Percentiles rank a stretch among this genome's conserved stretches.
phyloP scores from a whole-genome alignment of 805 yeast genomes.

The Lipomyces sp. region DNA sequence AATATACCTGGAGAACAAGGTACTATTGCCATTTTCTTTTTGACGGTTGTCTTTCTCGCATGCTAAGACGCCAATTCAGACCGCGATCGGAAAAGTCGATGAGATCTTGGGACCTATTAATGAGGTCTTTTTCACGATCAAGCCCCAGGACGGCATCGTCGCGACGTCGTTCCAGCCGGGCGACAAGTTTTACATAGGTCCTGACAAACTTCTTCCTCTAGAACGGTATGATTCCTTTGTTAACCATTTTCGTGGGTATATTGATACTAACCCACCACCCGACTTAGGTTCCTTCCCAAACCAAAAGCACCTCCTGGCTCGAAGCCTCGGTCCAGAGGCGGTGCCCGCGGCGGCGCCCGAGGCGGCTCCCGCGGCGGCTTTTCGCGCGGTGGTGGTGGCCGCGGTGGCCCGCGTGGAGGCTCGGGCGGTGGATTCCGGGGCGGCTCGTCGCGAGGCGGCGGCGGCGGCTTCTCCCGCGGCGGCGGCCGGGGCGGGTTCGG shows the following conservation, averaged over 20 bases:
- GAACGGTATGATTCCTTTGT: constrained; percentile 52
- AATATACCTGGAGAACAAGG: constrained; percentile 87
- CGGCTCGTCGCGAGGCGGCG: constrained; percentile 17
- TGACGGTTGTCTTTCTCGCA: constrained; percentile 10
- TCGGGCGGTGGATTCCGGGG: constrained; percentile 31
- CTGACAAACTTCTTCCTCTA: constrained; percentile 90
- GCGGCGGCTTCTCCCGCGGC: no score
- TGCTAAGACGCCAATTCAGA: constrained; percentile 33
- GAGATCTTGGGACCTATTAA: constrained; percentile 97
- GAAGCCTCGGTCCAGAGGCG: constrained; percentile 40
- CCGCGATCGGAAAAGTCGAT: constrained; percentile 95
- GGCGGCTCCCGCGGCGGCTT: constrained; percentile 40
- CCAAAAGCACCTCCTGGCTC: constrained; percentile 85
- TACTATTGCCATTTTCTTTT: not conserved
- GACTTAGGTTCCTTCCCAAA: constrained; percentile 71
- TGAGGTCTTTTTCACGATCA: constrained; percentile 96
- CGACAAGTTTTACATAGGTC: constrained; percentile 92
- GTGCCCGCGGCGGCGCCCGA: constrained; percentile 37
- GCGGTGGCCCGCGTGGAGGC: constrained; percentile 34
- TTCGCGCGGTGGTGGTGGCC: constrained; percentile 42
- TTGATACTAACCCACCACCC: not conserved
- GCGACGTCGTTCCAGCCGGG: constrained; percentile 92
- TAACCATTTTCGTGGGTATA: no score
- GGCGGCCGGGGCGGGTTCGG: constrained; percentile 32
- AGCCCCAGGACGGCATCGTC: constrained; percentile 94